Evolutionary conservation across 139 green algal species (phyloP).

Genomic region (Chlamydomonas asymmetrica): DNA sequence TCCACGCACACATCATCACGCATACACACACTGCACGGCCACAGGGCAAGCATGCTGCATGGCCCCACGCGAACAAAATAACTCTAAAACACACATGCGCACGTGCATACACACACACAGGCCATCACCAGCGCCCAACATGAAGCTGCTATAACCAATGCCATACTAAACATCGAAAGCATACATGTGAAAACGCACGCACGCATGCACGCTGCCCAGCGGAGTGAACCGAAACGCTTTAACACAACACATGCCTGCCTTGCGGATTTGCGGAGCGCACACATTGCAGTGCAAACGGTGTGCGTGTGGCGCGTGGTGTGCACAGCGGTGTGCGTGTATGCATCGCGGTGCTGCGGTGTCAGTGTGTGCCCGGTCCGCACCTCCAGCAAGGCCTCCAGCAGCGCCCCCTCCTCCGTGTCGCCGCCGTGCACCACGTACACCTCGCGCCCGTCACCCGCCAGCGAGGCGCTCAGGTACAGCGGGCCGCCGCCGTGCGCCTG

Average conservation of each 20-base stretch:
- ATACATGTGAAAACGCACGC: not conserved
- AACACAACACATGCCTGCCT: not conserved
- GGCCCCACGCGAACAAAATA: not conserved
- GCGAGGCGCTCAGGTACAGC: slow-evolving; percentile 18
- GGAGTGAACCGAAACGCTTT: not conserved
- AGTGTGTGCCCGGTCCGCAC: not conserved
- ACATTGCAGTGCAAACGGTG: not conserved
- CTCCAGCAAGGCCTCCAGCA: slow-evolving; percentile 22
- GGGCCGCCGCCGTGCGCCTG: not conserved
- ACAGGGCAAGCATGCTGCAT: not conserved
- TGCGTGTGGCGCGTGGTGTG: not conserved
- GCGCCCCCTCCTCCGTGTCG: slow-evolving; percentile 3
- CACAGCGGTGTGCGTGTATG: slow-evolving; percentile 3
- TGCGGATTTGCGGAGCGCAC: not conserved
- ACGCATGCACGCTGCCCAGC: not conserved
- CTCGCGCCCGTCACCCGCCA: slow-evolving; percentile 10
- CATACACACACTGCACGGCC: slow-evolving; percentile 2
- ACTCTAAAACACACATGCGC: not conserved
- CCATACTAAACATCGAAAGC: not conserved
- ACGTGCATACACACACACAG: slow-evolving; percentile 4
- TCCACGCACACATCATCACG: slow-evolving; percentile 4
- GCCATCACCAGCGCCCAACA: not conserved
- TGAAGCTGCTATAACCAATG: not conserved
- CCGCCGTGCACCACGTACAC: slow-evolving; percentile 6
- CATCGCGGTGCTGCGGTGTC: not conserved